phyloP scores from a whole-genome alignment of 2,329 filamentous ascomycete genomes.

The Exophiala spinifera region DNA sequence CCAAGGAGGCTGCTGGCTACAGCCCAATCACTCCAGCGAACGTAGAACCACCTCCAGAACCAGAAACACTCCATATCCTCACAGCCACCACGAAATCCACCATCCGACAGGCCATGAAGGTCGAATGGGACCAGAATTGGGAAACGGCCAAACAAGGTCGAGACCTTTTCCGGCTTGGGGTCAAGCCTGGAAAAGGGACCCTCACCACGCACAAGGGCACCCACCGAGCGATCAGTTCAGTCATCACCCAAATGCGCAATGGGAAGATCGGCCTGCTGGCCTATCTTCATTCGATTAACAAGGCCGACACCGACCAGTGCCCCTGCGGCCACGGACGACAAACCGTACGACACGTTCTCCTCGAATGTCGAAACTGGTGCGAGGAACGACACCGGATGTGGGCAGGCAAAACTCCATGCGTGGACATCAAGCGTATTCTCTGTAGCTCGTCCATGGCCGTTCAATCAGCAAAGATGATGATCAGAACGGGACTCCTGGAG shows the following conservation, averaged over 20 bases:
- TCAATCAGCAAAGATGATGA: constrained; percentile 37
- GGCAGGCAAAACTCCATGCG: constrained; percentile 30
- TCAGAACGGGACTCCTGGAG: constrained; percentile 30
- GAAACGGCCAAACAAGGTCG: constrained; percentile 26
- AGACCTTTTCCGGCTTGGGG: constrained; percentile 26
- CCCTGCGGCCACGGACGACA: constrained; percentile 31
- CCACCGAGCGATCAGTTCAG: constrained; percentile 26
- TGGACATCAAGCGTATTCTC: constrained; percentile 36
- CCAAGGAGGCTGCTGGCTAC: not conserved
- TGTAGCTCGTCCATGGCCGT: constrained; percentile 33
- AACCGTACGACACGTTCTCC: constrained; percentile 33
- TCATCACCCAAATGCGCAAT: constrained; percentile 29
- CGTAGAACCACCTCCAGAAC: not conserved
- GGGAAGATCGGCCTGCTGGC: constrained; percentile 28
- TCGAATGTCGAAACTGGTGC: constrained; percentile 33
- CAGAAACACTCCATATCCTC: not conserved
- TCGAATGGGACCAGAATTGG: constrained; percentile 26
- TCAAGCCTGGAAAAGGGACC: constrained; percentile 18
- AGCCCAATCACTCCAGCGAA: not conserved
- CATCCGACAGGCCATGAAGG: constrained; percentile 26
- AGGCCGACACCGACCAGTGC: constrained; percentile 32
- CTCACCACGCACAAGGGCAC: constrained; percentile 5
- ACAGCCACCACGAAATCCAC: constrained; percentile 13
- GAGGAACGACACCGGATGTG: constrained; percentile 30
- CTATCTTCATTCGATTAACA: constrained; percentile 34